Percentiles rank a stretch among this genome's conserved stretches.
Evolutionary conservation across 164 flowering plant species (phyloP).

Genomic region (Macadamia integrifolia): DNA sequence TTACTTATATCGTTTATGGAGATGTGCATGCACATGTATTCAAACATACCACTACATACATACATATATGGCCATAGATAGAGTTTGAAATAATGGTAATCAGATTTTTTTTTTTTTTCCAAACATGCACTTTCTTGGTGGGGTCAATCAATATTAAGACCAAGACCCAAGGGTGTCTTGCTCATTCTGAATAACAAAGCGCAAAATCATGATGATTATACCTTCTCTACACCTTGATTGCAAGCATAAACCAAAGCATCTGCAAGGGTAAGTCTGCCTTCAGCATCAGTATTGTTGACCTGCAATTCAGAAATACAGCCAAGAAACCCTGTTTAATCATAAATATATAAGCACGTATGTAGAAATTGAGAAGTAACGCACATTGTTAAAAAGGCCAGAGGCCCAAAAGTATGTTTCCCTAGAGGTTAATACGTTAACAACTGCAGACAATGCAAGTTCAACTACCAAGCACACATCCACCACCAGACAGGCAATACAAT

Average conservation of each 20-base stretch:
- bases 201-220: conserved; percentile 17
- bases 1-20: too few species aligned
- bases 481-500: not conserved
- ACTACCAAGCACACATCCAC: not conserved
- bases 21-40: too few species aligned
- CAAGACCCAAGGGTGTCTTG: too few species aligned
- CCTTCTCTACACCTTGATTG: conserved; percentile 96
- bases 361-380: not conserved
- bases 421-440: not conserved
- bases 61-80: too few species aligned
- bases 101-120: too few species aligned
- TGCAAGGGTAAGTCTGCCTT: conserved; percentile 95
- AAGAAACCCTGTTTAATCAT: conserved; percentile 4
- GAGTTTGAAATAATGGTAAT: too few species aligned
- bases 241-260: conserved; percentile 97
- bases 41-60: too few species aligned
- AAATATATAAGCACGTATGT: not conserved
- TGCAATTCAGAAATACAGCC: conserved; percentile 19
- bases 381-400: not conserved
- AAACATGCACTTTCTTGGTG: too few species aligned
- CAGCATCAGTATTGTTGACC: conserved; percentile 98
- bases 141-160: too few species aligned
- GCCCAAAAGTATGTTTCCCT: not conserved
- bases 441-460: not conserved
- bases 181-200: not conserved